Evolutionary conservation across 495 filamentous ascomycete species (phyloP).

Genomic region (Penicillium steckii): DNA sequence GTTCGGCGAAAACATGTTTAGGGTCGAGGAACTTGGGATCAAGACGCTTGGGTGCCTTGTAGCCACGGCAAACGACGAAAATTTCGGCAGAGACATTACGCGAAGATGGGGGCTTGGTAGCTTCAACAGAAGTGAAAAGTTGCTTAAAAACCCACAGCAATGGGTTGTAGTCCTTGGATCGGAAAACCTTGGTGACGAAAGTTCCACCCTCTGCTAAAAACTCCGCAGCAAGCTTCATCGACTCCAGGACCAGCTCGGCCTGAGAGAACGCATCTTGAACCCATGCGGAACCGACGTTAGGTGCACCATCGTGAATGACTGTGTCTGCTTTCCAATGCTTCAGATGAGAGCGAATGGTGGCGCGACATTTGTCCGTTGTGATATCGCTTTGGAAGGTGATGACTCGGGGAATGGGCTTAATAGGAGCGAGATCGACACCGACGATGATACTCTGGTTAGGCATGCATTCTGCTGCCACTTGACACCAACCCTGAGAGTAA

Average conservation of each 20-base stretch:
- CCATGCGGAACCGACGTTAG: constrained; percentile 97
- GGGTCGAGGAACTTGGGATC: constrained; percentile 93
- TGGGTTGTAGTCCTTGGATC: constrained; percentile 96
- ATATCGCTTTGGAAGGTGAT: constrained; percentile 98
- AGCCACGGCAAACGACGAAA: constrained; percentile 94
- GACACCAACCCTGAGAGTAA: constrained; percentile 81
- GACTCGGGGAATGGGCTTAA: constrained; percentile 89
- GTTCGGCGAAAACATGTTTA: constrained; percentile 88
- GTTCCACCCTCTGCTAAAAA: constrained; percentile 87
- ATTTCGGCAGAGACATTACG: constrained; percentile 96
- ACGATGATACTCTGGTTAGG: constrained; percentile 86
- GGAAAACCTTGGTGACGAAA: constrained; percentile 97
- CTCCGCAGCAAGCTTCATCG: constrained; percentile 89
- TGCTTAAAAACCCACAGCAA: constrained; percentile 98
- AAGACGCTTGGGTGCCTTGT: constrained; percentile 87
- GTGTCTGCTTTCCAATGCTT: constrained; percentile 98
- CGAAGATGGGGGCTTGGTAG: constrained; percentile 94
- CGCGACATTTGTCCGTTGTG: constrained; percentile 92
- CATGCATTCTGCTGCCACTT: constrained; percentile 96
- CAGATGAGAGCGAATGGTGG: constrained; percentile 85
- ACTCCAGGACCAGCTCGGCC: constrained; percentile 89
- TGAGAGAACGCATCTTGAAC: constrained; percentile 98
- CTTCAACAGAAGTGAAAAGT: constrained; percentile 89
- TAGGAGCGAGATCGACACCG: constrained; percentile 92
- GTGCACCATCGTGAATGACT: constrained; percentile 97